Evolutionary conservation across 805 yeast species (phyloP).

Genomic region (Candida sithepensis): DNA sequence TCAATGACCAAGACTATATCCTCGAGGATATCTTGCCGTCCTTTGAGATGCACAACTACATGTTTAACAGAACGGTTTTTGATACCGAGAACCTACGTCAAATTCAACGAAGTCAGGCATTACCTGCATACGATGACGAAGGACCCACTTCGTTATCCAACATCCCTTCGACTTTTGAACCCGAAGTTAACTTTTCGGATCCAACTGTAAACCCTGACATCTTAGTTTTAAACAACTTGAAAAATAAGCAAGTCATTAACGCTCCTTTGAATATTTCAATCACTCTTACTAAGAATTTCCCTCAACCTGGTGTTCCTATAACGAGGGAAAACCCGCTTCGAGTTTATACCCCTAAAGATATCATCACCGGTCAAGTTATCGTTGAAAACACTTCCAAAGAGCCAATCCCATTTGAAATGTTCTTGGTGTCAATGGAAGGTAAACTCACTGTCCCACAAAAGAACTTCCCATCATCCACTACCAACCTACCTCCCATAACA

Average conservation of each 20-base stretch:
- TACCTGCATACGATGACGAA: slow-evolving; percentile 23
- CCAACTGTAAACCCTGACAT: slow-evolving; percentile 21
- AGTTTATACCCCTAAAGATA: slow-evolving; percentile 68
- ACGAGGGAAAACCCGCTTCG: slow-evolving; percentile 35
- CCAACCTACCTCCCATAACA: slow-evolving; percentile 5
- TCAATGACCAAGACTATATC: slow-evolving; percentile 4
- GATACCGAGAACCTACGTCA: slow-evolving; percentile 8
- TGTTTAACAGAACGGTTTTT: slow-evolving; percentile 22
- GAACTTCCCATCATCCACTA: slow-evolving; percentile 1
- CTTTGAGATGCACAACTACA: slow-evolving; percentile 59
- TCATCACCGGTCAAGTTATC: slow-evolving; percentile 51
- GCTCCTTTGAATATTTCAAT: slow-evolving; percentile 25
- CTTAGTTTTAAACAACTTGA: slow-evolving; percentile 26
- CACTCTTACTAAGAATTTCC: slow-evolving; percentile 40
- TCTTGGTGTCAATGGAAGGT: slow-evolving; percentile 57
- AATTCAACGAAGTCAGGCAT: slow-evolving; percentile 3
- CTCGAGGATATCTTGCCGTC: slow-evolving; percentile 58
- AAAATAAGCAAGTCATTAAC: slow-evolving; percentile 19
- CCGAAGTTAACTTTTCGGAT: slow-evolving; percentile 7
- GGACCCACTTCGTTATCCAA: background rate
- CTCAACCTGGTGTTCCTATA: slow-evolving; percentile 19
- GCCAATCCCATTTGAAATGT: slow-evolving; percentile 57
- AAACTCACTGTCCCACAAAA: slow-evolving; percentile 25
- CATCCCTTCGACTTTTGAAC: background rate
- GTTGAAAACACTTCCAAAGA: slow-evolving; percentile 39